Percentiles rank a stretch among this genome's conserved stretches.
Conservation (phyloP, 2,329 filamentous ascomycete species). For the Corniculantispora saksenae region DNA sequence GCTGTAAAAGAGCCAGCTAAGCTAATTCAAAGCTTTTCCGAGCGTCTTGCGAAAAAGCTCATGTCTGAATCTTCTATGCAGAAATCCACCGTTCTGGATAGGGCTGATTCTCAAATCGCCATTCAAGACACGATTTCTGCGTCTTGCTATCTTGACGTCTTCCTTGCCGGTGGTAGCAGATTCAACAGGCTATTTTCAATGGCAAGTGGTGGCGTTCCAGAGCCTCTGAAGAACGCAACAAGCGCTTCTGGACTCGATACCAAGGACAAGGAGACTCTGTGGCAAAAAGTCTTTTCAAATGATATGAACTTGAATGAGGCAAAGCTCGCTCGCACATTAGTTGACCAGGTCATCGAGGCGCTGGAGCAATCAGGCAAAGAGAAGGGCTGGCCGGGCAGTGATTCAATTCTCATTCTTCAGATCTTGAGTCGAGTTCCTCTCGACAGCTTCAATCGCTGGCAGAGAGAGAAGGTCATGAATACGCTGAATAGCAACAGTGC, state of each 20-base stretch:
- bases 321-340: conserved; percentile 33
- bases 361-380: conserved; percentile 32
- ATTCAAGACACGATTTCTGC: not conserved
- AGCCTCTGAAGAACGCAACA: conserved; percentile 27
- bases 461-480: conserved; percentile 46
- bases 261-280: conserved; percentile 22
- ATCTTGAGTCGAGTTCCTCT: conserved; percentile 37
- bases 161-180: conserved; percentile 34
- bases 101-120: not conserved
- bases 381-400: conserved; percentile 34
- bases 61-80: conserved; percentile 28
- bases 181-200: conserved; percentile 32
- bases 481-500: conserved; percentile 32
- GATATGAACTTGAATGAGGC: conserved; percentile 40
- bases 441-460: conserved; percentile 42
- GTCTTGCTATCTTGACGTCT: conserved; percentile 35
- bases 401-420: conserved; percentile 33
- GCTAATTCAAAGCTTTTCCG: conserved; percentile 36
- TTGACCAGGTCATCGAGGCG: conserved; percentile 34
- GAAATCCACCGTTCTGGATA: conserved; percentile 21
- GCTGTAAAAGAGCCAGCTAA: conserved; percentile 32
- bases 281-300: conserved; percentile 36
- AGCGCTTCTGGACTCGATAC: not conserved
- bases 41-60: conserved; percentile 34
- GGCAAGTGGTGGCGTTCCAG: conserved; percentile 28